Conservation (phyloP, 352 stramenopile genomes). For the Elongisporangium prolatum region DNA sequence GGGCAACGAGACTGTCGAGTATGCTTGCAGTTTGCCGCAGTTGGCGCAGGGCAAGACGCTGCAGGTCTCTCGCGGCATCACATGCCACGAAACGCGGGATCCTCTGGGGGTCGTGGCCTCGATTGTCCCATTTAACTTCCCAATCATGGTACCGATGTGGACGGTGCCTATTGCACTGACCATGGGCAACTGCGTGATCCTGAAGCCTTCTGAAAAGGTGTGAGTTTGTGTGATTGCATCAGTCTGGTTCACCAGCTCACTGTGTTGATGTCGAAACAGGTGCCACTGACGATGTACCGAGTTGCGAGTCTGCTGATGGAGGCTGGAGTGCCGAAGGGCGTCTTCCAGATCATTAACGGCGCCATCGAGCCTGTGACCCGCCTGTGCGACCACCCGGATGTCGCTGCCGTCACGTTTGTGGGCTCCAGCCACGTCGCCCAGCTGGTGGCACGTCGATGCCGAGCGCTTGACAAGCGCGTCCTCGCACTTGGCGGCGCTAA, state of each 20-base stretch:
- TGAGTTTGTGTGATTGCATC: not conserved
- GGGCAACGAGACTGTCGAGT: slow-evolving; percentile 98
- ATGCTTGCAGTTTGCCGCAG: slow-evolving; percentile 92
- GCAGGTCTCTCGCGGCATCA: slow-evolving; percentile 87
- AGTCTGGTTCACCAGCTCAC: not conserved
- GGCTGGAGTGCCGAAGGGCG: slow-evolving; percentile 91
- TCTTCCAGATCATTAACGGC: slow-evolving; percentile 96
- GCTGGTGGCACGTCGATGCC: slow-evolving; percentile 89
- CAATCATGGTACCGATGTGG: slow-evolving; percentile 98
- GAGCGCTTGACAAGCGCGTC: slow-evolving; percentile 91
- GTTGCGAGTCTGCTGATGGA: slow-evolving; percentile 87
- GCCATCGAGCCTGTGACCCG: slow-evolving; percentile 85
- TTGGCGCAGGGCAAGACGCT: slow-evolving; percentile 87
- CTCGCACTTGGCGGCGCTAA: slow-evolving; percentile 95
- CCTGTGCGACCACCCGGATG: slow-evolving; percentile 89
- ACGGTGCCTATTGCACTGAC: slow-evolving; percentile 96
- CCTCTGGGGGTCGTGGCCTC: slow-evolving; percentile 90
- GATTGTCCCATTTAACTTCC: slow-evolving; percentile 97
- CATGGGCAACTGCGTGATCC: slow-evolving; percentile 95
- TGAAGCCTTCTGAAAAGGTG: slow-evolving; percentile 98
- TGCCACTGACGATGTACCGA: slow-evolving; percentile 90
- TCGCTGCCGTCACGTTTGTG: slow-evolving; percentile 95
- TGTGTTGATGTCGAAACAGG: slow-evolving; percentile 15
- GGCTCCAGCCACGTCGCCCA: slow-evolving; percentile 92
- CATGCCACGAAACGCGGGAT: slow-evolving; percentile 91